phyloP scores from a whole-genome alignment of 345 rosid species.

The Ceriops zippeliana region DNA sequence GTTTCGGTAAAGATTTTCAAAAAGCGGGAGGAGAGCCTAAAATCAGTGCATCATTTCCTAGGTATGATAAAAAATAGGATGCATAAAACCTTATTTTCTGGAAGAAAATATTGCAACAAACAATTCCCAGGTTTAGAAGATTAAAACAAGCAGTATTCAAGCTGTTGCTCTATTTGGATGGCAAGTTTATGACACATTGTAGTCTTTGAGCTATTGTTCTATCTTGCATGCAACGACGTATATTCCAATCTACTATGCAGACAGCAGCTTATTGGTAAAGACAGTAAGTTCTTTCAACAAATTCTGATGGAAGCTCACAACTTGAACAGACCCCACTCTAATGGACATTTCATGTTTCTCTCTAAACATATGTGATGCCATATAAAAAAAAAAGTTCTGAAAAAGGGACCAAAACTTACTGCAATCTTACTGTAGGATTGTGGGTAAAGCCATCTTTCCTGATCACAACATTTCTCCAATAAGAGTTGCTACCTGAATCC shows the following conservation, averaged over 20 bases:
- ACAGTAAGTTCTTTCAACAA: no score
- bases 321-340: no score
- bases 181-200: no score
- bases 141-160: neutral
- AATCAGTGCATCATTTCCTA: neutral
- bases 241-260: no score
- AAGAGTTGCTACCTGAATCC: conserved; percentile 60
- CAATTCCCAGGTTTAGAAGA: neutral
- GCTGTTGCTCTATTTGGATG: neutral
- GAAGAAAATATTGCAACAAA: neutral
- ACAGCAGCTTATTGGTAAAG: no score
- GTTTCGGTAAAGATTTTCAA: neutral
- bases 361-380: neutral
- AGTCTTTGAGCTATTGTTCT: no score
- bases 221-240: no score
- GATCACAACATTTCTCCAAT: conserved; percentile 56
- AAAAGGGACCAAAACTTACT: conserved; percentile 46
- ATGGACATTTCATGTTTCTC: neutral
- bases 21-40: neutral
- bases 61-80: neutral
- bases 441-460: conserved; percentile 35
- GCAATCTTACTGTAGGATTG: conserved; percentile 54
- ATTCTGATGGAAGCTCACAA: no score
- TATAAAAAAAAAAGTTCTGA: neutral
- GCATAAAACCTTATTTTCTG: neutral